Evolutionary conservation across 148 eudicot genomes (phyloP).

Genomic region (Vaccinium corymbosum): DNA sequence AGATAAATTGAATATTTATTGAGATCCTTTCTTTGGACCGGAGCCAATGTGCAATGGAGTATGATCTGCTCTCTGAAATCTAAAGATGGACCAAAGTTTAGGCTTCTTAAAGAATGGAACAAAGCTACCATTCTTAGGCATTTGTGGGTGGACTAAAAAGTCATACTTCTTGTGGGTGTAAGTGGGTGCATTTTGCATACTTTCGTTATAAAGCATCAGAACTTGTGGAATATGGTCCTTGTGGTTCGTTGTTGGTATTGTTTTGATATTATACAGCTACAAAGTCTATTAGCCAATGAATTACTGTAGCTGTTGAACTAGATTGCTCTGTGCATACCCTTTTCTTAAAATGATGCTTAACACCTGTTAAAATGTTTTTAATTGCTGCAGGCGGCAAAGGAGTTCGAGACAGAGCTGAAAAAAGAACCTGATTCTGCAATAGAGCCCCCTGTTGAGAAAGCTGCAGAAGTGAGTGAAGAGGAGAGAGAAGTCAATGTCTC

Average conservation of each 20-base stretch:
- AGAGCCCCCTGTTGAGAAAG: slow-evolving; percentile 31
- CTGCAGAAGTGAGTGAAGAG: slow-evolving; percentile 36
- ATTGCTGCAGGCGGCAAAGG: slow-evolving; percentile 71
- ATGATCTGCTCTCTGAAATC: background rate
- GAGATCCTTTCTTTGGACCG: background rate
- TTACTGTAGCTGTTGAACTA: background rate
- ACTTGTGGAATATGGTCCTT: background rate
- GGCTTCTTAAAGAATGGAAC: background rate
- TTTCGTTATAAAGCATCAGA: background rate
- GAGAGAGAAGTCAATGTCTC: slow-evolving; percentile 40
- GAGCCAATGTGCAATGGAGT: background rate
- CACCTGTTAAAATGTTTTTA: background rate
- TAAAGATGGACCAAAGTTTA: background rate
- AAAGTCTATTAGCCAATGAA: background rate
- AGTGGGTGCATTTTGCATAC: background rate
- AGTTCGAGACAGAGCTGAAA: slow-evolving; percentile 71
- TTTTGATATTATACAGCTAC: background rate
- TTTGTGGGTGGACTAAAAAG: background rate
- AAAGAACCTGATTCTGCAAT: slow-evolving; percentile 41
- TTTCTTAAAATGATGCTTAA: background rate
- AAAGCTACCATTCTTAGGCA: background rate
- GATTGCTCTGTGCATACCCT: background rate
- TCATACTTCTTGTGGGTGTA: background rate
- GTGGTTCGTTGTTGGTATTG: background rate
- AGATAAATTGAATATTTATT: background rate